Base-by-base conservation (phyloP, 1,284 basidiomycete genomes). In the Fomitopsis pinicola region DNA sequence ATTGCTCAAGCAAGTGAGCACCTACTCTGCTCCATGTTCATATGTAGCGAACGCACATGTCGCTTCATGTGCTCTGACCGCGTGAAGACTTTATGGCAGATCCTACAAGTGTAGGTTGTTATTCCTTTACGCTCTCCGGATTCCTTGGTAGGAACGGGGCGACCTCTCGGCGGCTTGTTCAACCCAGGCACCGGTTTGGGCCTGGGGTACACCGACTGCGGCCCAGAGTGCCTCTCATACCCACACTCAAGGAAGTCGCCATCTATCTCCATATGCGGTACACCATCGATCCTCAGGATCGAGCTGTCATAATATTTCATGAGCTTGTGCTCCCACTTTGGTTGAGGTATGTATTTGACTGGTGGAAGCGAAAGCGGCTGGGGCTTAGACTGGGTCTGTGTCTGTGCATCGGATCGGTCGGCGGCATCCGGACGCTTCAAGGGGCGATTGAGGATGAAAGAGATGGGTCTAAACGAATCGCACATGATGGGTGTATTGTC, bases 21-120 rank as follows among this genome's bases (percentile, higher is more conserved):
- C 82, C 75, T 76, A 92, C 90, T 88, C 76, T 89, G 89, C 68
- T 91, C 88, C 35, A 54, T 36, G 69, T 90, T 80, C 0, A 88
- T 89, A 67, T 93, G 91, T 59, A 93, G 87, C 56, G 84, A 86
- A 55, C 85, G 77, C 64, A 92, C 84, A 71, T 93, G 91, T 44
- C 91, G 80, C 74, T 91, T 91, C 61, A 93, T 79, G 72, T 93
- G 91, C 66, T 92, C 89, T 8, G 85, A 84, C 40, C 91, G 82
- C 64, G 81, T 81, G 73, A 93, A 93, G 60, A 83, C 84, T 71
- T 91, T 91, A 30, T 82, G 84, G 70, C 89, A 91, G 1, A 89
- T 87, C 59, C 80, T 80, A 72, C 89, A 91, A 2, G 84, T 74
- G 67, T 89, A 87, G 67, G 77, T 79, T 42, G 63, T 77, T 8